Evolutionary conservation across 345 rosid genomes (phyloP), one percentile per base, ranked within the genome.

Genomic region (Acer campestre): DNA sequence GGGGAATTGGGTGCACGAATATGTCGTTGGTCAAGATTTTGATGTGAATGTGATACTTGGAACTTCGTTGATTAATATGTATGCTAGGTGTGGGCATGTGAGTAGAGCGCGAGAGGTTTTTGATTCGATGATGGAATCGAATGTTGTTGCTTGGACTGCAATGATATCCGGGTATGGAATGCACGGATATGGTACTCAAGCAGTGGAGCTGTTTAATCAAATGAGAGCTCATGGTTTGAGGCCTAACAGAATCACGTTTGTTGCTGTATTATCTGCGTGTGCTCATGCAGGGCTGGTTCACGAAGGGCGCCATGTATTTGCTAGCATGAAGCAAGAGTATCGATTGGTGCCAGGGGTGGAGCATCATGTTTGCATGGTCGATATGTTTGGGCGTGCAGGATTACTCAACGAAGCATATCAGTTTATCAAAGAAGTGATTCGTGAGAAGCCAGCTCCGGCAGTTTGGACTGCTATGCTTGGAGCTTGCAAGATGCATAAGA

Each of bases 401-500:
- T 78, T 84, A 73, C 76, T 91, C 0, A 80, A 86, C 0, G 94
- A 93, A 82, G 97, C 98, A 27, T 88, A 88, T 80, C 73, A 64
- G 10, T 91, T 89, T 51, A 82, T 91, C 74, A 82, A 69, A 35
- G 76, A 89, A 76, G 79, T 74, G 51, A 81, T 85, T 76, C 88
- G 85, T 61, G 61, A 73, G 66, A 82, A 81, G 67, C 87, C 84
- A 61, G 85, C 87, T 64, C 92, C 95, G 3, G 97, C 98, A 23
- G 86, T 94, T 61, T 91, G 94, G 98, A 93, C 95, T 23, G 97
- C 98, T 1, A 87, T 94, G 93, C 97, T 94, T 35, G 98, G 98
- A 76, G 97, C 98, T 65, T 94, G 98, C 80, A 94, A 94, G 90
- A 88, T 93, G 93, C 98, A 94, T 68, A 93, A 88, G 85, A 84